Percentiles rank a stretch among this genome's conserved stretches.
Conservation (phyloP, 345 rosid species). For the Noccaea bulbosa region DNA sequence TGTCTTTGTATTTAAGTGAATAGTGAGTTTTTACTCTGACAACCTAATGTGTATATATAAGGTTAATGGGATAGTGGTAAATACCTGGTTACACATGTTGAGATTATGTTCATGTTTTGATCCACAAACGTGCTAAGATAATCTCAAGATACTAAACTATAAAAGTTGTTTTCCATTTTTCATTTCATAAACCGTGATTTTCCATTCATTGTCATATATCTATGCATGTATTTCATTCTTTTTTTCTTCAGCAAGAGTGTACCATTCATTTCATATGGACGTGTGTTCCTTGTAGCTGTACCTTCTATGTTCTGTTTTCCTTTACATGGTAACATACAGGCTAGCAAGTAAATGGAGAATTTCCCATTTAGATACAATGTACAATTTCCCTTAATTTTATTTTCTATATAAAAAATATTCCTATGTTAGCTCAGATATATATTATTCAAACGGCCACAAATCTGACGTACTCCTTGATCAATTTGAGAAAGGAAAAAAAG, state of each 20-base stretch:
- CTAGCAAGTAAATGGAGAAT: neutral
- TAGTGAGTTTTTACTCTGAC: slow-evolving; percentile 1
- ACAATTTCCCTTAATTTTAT: neutral
- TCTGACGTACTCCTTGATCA: too few species aligned
- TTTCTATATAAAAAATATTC: neutral
- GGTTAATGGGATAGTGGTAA: neutral
- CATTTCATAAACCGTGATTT: neutral
- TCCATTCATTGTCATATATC: too few species aligned
- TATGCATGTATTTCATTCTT: neutral
- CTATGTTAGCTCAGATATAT: too few species aligned
- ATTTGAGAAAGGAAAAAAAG: too few species aligned
- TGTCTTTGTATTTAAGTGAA: neutral
- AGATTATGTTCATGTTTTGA: neutral
- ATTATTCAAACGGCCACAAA: too few species aligned
- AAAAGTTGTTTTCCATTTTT: too few species aligned
- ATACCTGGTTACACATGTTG: neutral
- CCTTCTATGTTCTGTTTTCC: neutral
- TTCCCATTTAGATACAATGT: neutral
- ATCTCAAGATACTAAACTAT: slow-evolving; percentile 4
- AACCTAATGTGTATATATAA: slow-evolving; percentile 24
- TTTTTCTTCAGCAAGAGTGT: neutral
- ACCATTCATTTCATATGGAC: slow-evolving; percentile 5
- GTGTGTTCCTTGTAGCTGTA: neutral
- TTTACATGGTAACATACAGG: neutral
- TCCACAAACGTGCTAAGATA: slow-evolving; percentile 1